Evolutionary conservation across 2,329 filamentous ascomycete species (phyloP).

Genomic region (Setomelanomma holmii): DNA sequence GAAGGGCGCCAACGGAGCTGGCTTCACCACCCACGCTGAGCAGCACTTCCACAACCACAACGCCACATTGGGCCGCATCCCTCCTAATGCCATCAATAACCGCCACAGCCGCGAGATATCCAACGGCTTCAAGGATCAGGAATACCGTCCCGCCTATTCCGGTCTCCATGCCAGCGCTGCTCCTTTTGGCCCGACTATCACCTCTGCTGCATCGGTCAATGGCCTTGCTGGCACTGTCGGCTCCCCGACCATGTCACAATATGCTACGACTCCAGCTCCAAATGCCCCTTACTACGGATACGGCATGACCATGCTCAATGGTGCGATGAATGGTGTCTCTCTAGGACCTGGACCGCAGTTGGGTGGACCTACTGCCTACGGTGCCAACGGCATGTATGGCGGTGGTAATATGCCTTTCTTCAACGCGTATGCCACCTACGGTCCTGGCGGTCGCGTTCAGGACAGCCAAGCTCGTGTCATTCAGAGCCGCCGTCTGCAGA

Average conservation of each 20-base stretch:
- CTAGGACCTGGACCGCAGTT: slow-evolving; percentile 50
- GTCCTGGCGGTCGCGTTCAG: slow-evolving; percentile 61
- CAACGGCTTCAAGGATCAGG: slow-evolving; percentile 54
- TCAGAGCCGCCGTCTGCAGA: slow-evolving; percentile 75
- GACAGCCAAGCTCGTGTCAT: slow-evolving; percentile 80
- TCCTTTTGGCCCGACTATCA: slow-evolving; percentile 74
- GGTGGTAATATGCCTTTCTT: slow-evolving; percentile 23
- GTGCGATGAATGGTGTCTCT: slow-evolving; percentile 71
- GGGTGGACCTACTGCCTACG: slow-evolving; percentile 36
- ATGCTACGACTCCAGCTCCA: slow-evolving; percentile 28
- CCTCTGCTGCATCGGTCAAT: slow-evolving; percentile 36
- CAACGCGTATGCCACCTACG: slow-evolving; percentile 47
- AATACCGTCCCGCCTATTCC: slow-evolving; percentile 69
- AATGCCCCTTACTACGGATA: slow-evolving; percentile 59
- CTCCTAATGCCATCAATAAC: slow-evolving; percentile 68
- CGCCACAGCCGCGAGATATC: slow-evolving; percentile 78
- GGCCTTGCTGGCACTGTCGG: slow-evolving; percentile 31
- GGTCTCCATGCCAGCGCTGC: slow-evolving; percentile 80
- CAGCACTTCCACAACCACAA: slow-evolving; percentile 74
- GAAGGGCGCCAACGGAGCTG: slow-evolving; percentile 42
- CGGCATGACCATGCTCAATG: slow-evolving; percentile 68
- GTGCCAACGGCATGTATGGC: slow-evolving; percentile 32
- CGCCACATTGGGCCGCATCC: slow-evolving; percentile 80
- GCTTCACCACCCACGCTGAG: slow-evolving; percentile 62
- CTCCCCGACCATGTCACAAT: slow-evolving; percentile 44